Evolutionary conservation across 768 basidiomycete species (phyloP), one percentile per base, ranked within the genome.

Genomic region (Lactarius sp.): DNA sequence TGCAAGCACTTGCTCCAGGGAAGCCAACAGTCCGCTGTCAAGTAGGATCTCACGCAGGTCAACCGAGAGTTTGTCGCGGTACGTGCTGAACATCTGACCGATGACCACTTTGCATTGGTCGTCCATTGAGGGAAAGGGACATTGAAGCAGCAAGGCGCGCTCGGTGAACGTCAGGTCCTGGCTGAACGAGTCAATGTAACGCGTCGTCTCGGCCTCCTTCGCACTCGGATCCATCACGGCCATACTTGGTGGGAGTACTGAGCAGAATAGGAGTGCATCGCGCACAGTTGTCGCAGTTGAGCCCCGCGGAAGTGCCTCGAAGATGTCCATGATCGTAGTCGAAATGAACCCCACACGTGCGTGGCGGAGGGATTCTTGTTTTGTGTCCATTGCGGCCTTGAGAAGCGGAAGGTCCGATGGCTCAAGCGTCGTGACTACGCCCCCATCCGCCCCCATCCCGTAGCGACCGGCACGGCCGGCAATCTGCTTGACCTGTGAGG

Each of bases 401-500:
- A 98, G 77, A 61, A 81, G 74, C 0, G 80, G 78, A 12, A 97
- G 78, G 71, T 94, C 91, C 1, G 75, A 71, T 2, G 76, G 71
- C 49, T 78, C 72, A n/a, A 96, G 71, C 0, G 93, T 89, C 0
- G 94, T 94, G 8, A 85, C 88, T 37, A 80, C 78, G 27, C 95
- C 94, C 7, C 80, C 83, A 1, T 80, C 72, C 60, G 68, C 69
- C 44, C 78, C 76, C 49, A 90, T 73, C 3, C 92, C 91, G 72
- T 83, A 98, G 2, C 96, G 88, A 13, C 95, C 96, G 0, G 96
- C 95, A 46, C 96, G 84, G 6, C 95, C 94, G 1, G 90, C 94
- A 52, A 98, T 97, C 73, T 98, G 96, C 73, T 97, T 97, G 72
- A 92, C 83, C 68, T 90, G 86, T 0, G 94, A 90, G 4, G 81